Percentiles rank a stretch among this genome's conserved stretches.
phyloP scores from a whole-genome alignment of 352 stramenopile genomes.

The Poterioochromonas sp. region DNA sequence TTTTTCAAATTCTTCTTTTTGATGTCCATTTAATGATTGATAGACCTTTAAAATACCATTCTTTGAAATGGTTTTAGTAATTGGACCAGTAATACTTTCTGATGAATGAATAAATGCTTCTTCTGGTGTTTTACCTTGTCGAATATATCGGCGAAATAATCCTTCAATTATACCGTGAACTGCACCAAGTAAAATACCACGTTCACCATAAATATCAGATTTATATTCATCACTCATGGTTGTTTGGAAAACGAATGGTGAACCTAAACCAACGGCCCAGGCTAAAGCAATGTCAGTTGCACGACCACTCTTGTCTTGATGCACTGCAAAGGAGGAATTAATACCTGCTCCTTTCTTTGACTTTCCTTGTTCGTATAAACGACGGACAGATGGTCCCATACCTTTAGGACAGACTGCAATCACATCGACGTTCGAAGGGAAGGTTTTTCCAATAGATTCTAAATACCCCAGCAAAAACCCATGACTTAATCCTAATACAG shows the following conservation, averaged over 20 bases:
- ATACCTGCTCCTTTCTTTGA: slow-evolving; percentile 93
- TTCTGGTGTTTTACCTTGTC: slow-evolving; percentile 70
- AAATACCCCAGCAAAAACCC: slow-evolving; percentile 93
- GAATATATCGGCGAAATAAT: slow-evolving; percentile 89
- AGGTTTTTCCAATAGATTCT: slow-evolving; percentile 82
- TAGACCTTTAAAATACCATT: slow-evolving; percentile 92
- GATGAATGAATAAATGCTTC: slow-evolving; percentile 89
- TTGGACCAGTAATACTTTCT: slow-evolving; percentile 92
- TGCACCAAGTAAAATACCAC: slow-evolving; percentile 88
- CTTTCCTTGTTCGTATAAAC: slow-evolving; percentile 95
- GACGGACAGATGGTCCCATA: slow-evolving; percentile 89
- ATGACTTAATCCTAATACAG: slow-evolving; percentile 90
- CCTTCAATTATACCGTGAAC: slow-evolving; percentile 94
- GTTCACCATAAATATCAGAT: slow-evolving; percentile 95
- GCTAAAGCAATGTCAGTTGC: slow-evolving; percentile 85
- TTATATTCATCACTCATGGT: slow-evolving; percentile 91
- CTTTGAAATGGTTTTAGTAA: slow-evolving; percentile 94
- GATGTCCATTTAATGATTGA: slow-evolving; percentile 76
- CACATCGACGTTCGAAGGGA: slow-evolving; percentile 93
- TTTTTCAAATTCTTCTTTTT: slow-evolving; percentile 78
- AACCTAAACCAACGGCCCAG: slow-evolving; percentile 90
- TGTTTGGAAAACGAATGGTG: slow-evolving; percentile 95
- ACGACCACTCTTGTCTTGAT: slow-evolving; percentile 58
- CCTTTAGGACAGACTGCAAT: slow-evolving; percentile 95
- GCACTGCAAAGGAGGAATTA: slow-evolving; percentile 88